Conservation (phyloP, 1,284 basidiomycete genomes). For the Peniophora sp. region DNA sequence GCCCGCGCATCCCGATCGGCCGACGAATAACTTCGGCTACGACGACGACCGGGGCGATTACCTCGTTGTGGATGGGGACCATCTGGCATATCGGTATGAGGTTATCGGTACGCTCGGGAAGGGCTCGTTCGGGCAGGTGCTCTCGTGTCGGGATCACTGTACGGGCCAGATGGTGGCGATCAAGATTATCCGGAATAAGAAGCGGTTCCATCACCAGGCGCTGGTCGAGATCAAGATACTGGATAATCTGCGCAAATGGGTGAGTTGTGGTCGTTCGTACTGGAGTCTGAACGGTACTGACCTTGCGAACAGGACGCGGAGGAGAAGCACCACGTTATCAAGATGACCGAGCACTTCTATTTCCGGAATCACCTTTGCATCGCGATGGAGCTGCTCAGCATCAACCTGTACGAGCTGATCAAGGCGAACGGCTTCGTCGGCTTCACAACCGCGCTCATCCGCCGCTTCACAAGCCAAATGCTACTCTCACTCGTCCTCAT, state of each 20-base stretch:
- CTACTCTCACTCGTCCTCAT: slow-evolving; percentile 86
- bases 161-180: slow-evolving; percentile 96
- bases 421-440: slow-evolving; percentile 98
- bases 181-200: slow-evolving; percentile 99
- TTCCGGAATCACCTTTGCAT: slow-evolving; percentile 98
- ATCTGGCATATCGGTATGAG: slow-evolving; percentile 95
- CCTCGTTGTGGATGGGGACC: slow-evolving; percentile 83
- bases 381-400: slow-evolving; percentile 95
- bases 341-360: slow-evolving; percentile 98
- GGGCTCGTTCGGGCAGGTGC: slow-evolving; percentile 96
- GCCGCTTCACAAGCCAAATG: slow-evolving; percentile 96
- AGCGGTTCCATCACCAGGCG: slow-evolving; percentile 97
- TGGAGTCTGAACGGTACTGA: slow-evolving; percentile 2
- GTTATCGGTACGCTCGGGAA: slow-evolving; percentile 90
- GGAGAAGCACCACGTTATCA: slow-evolving; percentile 94
- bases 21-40: slow-evolving; percentile 90
- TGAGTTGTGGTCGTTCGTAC: slow-evolving; percentile 28
- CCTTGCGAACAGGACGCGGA: slow-evolving; percentile 70
- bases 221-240: slow-evolving; percentile 98
- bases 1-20: slow-evolving; percentile 59
- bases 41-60: slow-evolving; percentile 99
- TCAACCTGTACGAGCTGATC: slow-evolving; percentile 98
- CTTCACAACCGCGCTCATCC: slow-evolving; percentile 91
- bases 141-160: slow-evolving; percentile 93
- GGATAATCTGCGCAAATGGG: slow-evolving; percentile 95